Evolutionary conservation across 75 land plant genomes (phyloP).

Genomic region (Cunninghamia lanceolata): DNA sequence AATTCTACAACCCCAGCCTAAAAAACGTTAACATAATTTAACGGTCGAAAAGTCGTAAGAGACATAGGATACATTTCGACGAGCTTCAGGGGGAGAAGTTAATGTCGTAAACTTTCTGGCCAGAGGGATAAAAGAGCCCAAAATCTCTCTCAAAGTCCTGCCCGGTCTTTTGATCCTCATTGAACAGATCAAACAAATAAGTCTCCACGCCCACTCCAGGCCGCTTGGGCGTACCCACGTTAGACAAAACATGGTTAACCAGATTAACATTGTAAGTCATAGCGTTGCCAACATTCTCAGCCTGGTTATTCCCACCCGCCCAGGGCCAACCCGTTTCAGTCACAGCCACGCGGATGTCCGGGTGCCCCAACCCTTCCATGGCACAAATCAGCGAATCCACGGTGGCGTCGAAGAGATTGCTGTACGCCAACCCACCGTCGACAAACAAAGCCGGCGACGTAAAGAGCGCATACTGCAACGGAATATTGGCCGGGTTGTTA

Average conservation of each 20-base stretch:
- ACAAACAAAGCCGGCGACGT: constrained; percentile 44
- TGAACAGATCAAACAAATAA: constrained; percentile 74
- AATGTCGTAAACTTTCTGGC: constrained; percentile 47
- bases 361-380: constrained; percentile 42
- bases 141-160: constrained; percentile 55
- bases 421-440: constrained; percentile 39
- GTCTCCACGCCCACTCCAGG: constrained; percentile 69
- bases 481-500: constrained; percentile 54
- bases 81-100: constrained; percentile 22
- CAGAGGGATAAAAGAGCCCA: constrained; percentile 63
- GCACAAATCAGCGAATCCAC: constrained; percentile 69
- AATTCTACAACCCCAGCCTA: not conserved
- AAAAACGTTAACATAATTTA: not conserved
- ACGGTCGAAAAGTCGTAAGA: too few species aligned
- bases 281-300: constrained; percentile 65
- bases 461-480: constrained; percentile 73
- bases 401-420: constrained; percentile 78
- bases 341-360: constrained; percentile 55
- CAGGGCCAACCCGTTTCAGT: constrained; percentile 95
- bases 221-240: constrained; percentile 72
- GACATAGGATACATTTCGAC: too few species aligned
- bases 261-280: constrained; percentile 60
- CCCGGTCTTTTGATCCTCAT: constrained; percentile 76
- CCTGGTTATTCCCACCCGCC: constrained; percentile 26
- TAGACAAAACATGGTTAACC: constrained; percentile 47